Evolutionary conservation across 2,329 filamentous ascomycete genomes (phyloP).

Genomic region (Daldinia sp.): DNA sequence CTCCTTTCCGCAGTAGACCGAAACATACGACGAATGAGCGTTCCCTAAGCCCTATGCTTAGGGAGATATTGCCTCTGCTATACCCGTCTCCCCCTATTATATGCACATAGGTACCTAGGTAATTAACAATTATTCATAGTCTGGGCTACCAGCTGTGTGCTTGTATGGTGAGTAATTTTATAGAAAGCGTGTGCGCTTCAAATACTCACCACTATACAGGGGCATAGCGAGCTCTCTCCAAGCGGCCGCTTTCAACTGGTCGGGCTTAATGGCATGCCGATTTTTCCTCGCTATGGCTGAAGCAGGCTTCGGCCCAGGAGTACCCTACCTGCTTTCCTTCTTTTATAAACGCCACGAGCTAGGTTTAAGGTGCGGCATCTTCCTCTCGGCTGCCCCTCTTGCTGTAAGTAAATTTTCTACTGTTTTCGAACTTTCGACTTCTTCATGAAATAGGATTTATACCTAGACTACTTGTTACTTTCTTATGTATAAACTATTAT

Average conservation of each 20-base stretch:
- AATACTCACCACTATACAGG: constrained; percentile 39
- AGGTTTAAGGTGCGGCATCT: constrained; percentile 55
- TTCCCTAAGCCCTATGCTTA: background rate
- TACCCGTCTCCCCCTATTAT: background rate
- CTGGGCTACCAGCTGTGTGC: constrained; percentile 49
- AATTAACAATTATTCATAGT: constrained; percentile 39
- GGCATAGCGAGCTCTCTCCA: constrained; percentile 51
- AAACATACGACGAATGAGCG: background rate
- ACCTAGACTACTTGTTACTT: background rate
- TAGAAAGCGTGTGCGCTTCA: background rate
- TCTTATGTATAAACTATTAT: too few species aligned
- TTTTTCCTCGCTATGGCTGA: constrained; percentile 52
- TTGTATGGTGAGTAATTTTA: constrained; percentile 46
- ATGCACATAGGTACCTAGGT: background rate
- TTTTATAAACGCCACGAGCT: constrained; percentile 60
- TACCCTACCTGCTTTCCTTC: constrained; percentile 53
- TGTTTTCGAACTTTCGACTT: background rate
- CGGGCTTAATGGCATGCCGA: constrained; percentile 50
- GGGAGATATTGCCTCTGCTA: background rate
- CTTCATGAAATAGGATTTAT: background rate
- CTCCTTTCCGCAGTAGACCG: background rate
- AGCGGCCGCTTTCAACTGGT: constrained; percentile 50
- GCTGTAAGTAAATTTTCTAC: constrained; percentile 53
- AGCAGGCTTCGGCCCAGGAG: constrained; percentile 52
- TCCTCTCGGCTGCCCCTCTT: constrained; percentile 65